phyloP scores from a whole-genome alignment of 352 stramenopile species.

The Globisporangium spiculum region DNA sequence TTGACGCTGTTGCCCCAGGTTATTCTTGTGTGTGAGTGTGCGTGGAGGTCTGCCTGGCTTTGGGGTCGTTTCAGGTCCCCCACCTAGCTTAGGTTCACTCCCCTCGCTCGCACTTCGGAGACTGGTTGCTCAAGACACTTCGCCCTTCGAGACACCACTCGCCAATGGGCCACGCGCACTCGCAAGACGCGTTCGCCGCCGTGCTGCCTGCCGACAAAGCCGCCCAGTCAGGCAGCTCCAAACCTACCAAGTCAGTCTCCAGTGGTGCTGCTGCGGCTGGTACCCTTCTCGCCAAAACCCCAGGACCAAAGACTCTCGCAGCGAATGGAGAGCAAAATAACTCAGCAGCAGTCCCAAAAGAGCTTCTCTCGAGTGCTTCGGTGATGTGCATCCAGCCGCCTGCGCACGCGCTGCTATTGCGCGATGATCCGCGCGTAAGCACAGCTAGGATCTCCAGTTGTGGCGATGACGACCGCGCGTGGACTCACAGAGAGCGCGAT shows the following conservation, averaged over 20 bases:
- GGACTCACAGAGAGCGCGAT: not conserved
- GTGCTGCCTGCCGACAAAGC: conserved; percentile 3
- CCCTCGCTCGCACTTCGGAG: no score
- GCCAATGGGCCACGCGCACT: conserved; percentile 3
- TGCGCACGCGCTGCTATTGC: conserved; percentile 4
- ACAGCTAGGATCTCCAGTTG: not conserved
- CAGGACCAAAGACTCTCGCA: not conserved
- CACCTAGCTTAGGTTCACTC: no score
- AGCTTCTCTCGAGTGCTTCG: no score
- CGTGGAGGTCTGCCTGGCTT: no score
- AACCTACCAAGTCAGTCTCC: no score
- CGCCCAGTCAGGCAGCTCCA: not conserved
- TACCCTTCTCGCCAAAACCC: not conserved
- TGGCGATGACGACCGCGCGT: not conserved
- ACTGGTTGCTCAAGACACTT: no score
- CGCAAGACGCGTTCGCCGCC: not conserved
- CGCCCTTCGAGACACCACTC: no score
- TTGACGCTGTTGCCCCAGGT: no score
- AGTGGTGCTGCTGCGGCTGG: not conserved
- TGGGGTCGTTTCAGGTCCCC: no score
- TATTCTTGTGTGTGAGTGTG: no score
- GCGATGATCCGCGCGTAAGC: not conserved
- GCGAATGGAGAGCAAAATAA: not conserved
- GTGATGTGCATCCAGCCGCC: conserved; percentile 9
- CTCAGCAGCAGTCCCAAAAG: no score